Evolutionary conservation across 331 rosid genomes (phyloP).

Genomic region (Arachis monticola): DNA sequence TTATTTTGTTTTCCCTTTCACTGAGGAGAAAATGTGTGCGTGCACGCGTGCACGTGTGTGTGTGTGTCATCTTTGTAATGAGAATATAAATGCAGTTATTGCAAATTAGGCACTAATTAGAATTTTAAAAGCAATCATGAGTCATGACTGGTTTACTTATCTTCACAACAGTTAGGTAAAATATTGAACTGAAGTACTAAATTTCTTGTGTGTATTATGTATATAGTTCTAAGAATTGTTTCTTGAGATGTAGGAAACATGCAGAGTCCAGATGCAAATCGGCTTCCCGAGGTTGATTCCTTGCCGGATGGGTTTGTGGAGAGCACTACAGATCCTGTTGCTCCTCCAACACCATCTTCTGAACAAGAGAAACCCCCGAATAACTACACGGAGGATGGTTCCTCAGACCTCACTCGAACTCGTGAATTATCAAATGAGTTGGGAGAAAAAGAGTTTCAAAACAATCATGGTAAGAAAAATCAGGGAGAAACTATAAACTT

Average conservation of each 20-base stretch:
- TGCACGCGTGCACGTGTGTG: too few relatives aligned
- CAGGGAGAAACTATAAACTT: conserved; percentile 47
- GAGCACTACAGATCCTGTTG: conserved; percentile 64
- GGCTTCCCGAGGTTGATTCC: conserved; percentile 92
- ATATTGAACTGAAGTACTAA: conserved; percentile 1
- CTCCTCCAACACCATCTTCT: conserved; percentile 64
- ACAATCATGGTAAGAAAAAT: conserved; percentile 48
- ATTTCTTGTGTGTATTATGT: conserved; percentile 26
- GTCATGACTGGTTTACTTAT: neutral
- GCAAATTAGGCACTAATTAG: conserved; percentile 8
- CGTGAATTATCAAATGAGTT: conserved; percentile 38
- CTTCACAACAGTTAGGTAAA: conserved; percentile 1
- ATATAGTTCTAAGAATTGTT: conserved; percentile 36
- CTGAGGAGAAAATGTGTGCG: neutral
- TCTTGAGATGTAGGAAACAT: conserved; percentile 61
- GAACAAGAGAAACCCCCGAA: conserved; percentile 63
- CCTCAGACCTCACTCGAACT: conserved; percentile 46
- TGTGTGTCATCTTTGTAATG: neutral
- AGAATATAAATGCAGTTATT: conserved; percentile 10
- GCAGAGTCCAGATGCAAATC: conserved; percentile 80
- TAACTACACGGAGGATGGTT: conserved; percentile 46
- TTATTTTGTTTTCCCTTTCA: neutral
- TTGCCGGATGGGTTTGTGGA: conserved; percentile 97
- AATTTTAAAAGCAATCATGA: too few relatives aligned
- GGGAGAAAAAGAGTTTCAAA: conserved; percentile 52